Evolutionary conservation across 805 yeast genomes (phyloP).

Genomic region (Blastobotrys parvus): DNA sequence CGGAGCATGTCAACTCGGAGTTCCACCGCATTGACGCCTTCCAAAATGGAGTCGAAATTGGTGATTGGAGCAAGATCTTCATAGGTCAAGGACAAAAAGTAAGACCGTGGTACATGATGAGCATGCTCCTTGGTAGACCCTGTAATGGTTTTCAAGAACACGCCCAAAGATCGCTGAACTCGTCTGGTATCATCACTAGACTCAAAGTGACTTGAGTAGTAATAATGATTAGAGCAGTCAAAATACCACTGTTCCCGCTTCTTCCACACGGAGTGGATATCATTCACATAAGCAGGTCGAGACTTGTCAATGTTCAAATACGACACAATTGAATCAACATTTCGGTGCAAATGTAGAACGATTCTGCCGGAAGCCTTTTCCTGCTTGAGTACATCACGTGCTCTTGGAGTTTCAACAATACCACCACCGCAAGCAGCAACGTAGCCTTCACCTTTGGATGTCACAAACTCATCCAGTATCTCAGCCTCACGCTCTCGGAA

Average conservation of each 20-base stretch:
- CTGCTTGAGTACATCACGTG: constrained; percentile 54
- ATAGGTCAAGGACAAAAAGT: constrained; percentile 65
- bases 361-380: constrained; percentile 56
- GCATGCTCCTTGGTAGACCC: constrained; percentile 44
- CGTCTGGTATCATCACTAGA: constrained; percentile 44
- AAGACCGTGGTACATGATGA: constrained; percentile 34
- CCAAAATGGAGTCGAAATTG: constrained; percentile 43
- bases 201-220: constrained; percentile 67
- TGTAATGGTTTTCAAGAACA: constrained; percentile 51
- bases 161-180: constrained; percentile 51
- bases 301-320: constrained; percentile 71
- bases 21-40: constrained; percentile 78
- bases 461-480: constrained; percentile 44
- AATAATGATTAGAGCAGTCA: constrained; percentile 69
- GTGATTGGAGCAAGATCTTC: constrained; percentile 47
- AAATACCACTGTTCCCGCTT: constrained; percentile 74
- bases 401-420: constrained; percentile 66
- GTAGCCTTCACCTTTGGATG: constrained; percentile 39
- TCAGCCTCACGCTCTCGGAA: constrained; percentile 64
- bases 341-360: constrained; percentile 86
- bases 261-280: constrained; percentile 73
- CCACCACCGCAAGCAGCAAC: constrained; percentile 97
- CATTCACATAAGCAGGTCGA: constrained; percentile 81
- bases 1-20: constrained; percentile 67
- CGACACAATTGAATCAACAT: constrained; percentile 66